A percentile compares a stretch with the other conserved stretches of the same genome.
phyloP scores from a whole-genome alignment of 108 stramenopile genomes.

The Parietichytrium sp. region DNA sequence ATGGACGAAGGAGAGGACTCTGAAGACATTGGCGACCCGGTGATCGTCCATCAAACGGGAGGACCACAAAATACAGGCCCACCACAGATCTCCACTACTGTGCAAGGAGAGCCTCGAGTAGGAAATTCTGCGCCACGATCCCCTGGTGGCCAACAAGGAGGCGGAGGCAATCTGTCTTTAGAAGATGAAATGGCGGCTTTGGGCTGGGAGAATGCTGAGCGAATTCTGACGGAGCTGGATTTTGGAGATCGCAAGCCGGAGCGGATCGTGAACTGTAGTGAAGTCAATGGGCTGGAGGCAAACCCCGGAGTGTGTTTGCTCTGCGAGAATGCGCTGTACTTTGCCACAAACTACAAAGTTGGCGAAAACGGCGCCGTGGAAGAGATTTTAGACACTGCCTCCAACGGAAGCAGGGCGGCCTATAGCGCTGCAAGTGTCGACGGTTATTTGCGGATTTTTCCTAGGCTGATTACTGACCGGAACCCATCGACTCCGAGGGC shows the following conservation, averaged over 20 bases:
- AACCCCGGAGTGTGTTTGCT: background rate
- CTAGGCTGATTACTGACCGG: background rate
- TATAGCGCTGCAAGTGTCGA: background rate
- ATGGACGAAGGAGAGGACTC: too few relatives aligned
- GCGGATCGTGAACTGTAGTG: slow-evolving; percentile 10
- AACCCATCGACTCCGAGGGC: too few relatives aligned
- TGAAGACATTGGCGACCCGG: too few relatives aligned
- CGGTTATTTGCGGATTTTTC: background rate
- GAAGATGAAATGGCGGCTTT: slow-evolving; percentile 22
- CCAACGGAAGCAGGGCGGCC: too few relatives aligned
- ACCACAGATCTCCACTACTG: too few relatives aligned
- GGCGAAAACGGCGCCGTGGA: background rate
- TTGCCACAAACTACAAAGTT: background rate
- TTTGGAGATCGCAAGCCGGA: background rate
- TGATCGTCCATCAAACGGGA: too few relatives aligned
- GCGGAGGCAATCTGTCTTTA: background rate
- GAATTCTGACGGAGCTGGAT: background rate
- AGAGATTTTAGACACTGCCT: background rate
- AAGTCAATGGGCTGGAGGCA: background rate
- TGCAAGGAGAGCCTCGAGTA: too few relatives aligned
- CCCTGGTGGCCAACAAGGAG: too few relatives aligned
- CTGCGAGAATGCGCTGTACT: slow-evolving; percentile 4
- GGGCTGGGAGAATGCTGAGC: background rate
- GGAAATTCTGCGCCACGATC: too few relatives aligned
- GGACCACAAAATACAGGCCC: too few relatives aligned